Percentiles rank a stretch among this genome's conserved stretches.
Evolutionary conservation across 306 rosid genomes (phyloP).

Genomic region (apple (Malus domestica)): ASM211411v1 NC_041798.1:17965001-17965500

Average conservation of each 20-base stretch:
- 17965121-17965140: not conserved
- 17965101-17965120: not conserved
- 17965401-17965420: not conserved
- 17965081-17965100: slow-evolving; percentile 18
- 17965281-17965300: slow-evolving; percentile 34
- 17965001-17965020: slow-evolving; percentile 31
- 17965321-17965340: slow-evolving; percentile 17
- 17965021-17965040: slow-evolving; percentile 35
- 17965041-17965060: slow-evolving; percentile 28
- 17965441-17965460: not conserved
- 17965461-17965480: slow-evolving; percentile 20
- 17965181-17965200: slow-evolving; percentile 10
- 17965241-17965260: slow-evolving; percentile 37
- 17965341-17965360: not conserved
- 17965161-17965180: not conserved
- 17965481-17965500: slow-evolving; percentile 12
- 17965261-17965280: slow-evolving; percentile 32
- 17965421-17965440: not conserved
- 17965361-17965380: not conserved
- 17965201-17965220: slow-evolving; percentile 27
- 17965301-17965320: slow-evolving; percentile 47
- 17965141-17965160: not conserved
- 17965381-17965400: not conserved
- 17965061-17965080: not conserved
- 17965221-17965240: slow-evolving; percentile 27